Conservation (phyloP, 352 stramenopile species). For the Thraustotheca clavata region DNA sequence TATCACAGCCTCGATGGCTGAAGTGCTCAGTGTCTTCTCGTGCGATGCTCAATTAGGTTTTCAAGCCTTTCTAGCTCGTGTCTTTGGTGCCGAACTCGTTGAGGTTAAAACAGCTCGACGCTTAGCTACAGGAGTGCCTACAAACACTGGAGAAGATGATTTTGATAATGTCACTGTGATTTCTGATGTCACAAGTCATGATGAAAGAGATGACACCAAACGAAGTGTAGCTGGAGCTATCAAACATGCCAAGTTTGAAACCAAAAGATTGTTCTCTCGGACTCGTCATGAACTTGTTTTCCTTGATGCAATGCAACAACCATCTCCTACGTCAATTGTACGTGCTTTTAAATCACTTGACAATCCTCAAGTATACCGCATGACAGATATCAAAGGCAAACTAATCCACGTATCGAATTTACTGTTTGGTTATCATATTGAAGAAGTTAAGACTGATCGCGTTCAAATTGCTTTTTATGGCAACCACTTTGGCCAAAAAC, state of each 20-base stretch:
- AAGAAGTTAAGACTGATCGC: neutral
- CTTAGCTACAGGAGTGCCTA: neutral
- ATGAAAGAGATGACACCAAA: neutral
- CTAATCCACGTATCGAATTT: neutral
- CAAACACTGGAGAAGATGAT: neutral
- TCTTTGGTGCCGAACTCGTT: neutral
- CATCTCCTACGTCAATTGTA: neutral
- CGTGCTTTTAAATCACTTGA: slow-evolving; percentile 19
- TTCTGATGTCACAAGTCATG: neutral
- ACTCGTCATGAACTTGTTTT: slow-evolving; percentile 6
- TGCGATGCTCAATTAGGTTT: slow-evolving; percentile 14
- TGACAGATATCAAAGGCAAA: slow-evolving; percentile 1
- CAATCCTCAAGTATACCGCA: neutral
- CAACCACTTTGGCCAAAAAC: slow-evolving; percentile 8
- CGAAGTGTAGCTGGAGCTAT: neutral
- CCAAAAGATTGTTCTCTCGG: neutral
- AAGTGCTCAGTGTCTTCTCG: slow-evolving; percentile 16
- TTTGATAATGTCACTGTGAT: neutral
- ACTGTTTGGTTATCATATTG: slow-evolving; percentile 18
- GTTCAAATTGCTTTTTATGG: slow-evolving; percentile 15
- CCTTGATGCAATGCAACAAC: slow-evolving; percentile 12
- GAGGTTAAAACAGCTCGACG: slow-evolving; percentile 10
- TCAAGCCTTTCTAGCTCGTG: slow-evolving; percentile 8
- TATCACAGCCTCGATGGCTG: neutral
- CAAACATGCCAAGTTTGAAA: slow-evolving; percentile 6